Evolutionary conservation across 345 rosid species (phyloP), one percentile per base, ranked within the genome.

Genomic region (Erodium maritimum): DNA sequence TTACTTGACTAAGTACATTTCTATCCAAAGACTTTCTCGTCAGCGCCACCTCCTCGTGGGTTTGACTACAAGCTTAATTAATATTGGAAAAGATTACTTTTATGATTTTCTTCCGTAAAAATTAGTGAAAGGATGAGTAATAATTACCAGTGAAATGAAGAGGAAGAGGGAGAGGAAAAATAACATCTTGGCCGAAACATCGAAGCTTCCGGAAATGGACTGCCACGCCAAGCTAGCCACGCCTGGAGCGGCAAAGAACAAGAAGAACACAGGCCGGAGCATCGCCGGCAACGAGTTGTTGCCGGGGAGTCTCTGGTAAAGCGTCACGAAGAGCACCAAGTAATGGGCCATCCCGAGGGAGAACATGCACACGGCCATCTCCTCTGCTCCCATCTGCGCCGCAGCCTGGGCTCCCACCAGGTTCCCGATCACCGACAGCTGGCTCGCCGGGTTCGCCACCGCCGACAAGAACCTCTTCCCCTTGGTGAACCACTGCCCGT

Each of bases 401-500:
- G 71, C 77, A 0, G 65, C 70, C 50, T 60, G 52, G 0, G 71
- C 70, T 9, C 67, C 77, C 19, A 62, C 68, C 17, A 73, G 23
- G 68, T 69, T 73, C n/a, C 77, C 74, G 13, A 73, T 73, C 60
- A 73, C 77, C 6, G 73, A 69, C 22, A 73, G 23, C n/a, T 73
- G 77, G 56, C 74, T 68, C 5, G 73, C 66, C 5, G 77, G 77
- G 56, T 73, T 73, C 12, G 74, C 77, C 54, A 25, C 69, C 14
- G 12, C 55, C 4, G 71, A 62, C 19, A 73, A 52, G 52, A 69
- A 62, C 59, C 71, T 61, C 67, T 73, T 73, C 6, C 77, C 77
- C 58, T 69, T 66, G 2, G 77, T 73, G 23, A 73, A 66, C 77
- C 77, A 73, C 55, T 73, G 77, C 17, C 73, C 77, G 3, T 73